Evolutionary conservation across 306 rosid species (phyloP), one percentile per base, ranked within the genome.

Genomic region (Abrus pulchellus): DNA sequence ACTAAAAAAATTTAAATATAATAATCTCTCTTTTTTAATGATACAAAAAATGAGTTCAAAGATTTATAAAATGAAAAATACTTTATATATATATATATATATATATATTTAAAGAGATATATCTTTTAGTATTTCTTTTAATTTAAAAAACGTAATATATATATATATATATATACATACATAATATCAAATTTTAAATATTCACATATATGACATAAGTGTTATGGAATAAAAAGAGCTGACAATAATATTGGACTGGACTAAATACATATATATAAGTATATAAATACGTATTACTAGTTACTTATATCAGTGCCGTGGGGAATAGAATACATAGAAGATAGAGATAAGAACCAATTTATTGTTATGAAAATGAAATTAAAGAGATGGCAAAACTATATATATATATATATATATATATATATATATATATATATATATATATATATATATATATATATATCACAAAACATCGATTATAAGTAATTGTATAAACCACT

Each of bases 291-390:
- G 29, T 11, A 67, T 5, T 28, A 28, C 63, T 28, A 2, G n/a
- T 38, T 14, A 66, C 53, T 69, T n/a, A 20, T 68, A 49, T 69
- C 20, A n/a, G 12, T 48, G 60, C 20, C 6, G 74, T 45, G 73
- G 52, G 68, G 49, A 28, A 36, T 36, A 36, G 40, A 52, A 52
- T n/a, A 52, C 5, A 52, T 5, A 32, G 9, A 32, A 59, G 14
- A 62, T 1, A 68, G 10, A 48, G 30, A 20, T 20, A 20, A 20
- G 20, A 47, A 33, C 14, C 12, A 44, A 45, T 49, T 70, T 12
- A 49, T 52, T 20, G 20, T 20, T 53, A 72, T 38, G 52, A 72
- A 54, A 54, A 33, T 54, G 65, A 54, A 54, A 54, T 54, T 72
- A 53, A 14, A 33, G 48, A 71, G 61, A 52, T 7, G 57, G 47